phyloP scores from a whole-genome alignment of 2,329 filamentous ascomycete species.

The Talaromyces verruculosus region DNA sequence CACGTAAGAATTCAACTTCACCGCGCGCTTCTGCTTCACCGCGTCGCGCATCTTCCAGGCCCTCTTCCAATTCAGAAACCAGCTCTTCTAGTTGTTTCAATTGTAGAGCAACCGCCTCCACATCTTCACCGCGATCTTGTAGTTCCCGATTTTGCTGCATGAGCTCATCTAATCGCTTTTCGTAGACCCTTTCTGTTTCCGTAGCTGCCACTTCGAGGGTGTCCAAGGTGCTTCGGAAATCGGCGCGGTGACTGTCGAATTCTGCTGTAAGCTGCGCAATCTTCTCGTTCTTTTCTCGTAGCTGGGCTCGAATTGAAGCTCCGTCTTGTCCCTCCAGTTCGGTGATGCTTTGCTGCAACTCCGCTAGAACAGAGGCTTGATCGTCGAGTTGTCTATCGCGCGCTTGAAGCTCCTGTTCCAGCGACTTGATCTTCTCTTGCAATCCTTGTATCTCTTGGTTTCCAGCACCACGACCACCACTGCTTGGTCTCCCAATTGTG shows the following conservation, averaged over 20 bases:
- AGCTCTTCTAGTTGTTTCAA: conserved; percentile 94
- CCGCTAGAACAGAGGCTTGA: conserved; percentile 74
- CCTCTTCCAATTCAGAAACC: conserved; percentile 94
- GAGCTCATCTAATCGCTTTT: conserved; percentile 59
- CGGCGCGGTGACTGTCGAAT: conserved; percentile 90
- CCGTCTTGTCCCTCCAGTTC: conserved; percentile 80
- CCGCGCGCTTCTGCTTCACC: conserved; percentile 94
- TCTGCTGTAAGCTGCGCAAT: conserved; percentile 90
- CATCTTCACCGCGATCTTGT: conserved; percentile 80
- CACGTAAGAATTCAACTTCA: conserved; percentile 91
- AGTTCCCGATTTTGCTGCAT: conserved; percentile 80
- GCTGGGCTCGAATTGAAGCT: conserved; percentile 71
- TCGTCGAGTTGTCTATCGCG: conserved; percentile 86
- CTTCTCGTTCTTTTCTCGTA: conserved; percentile 95
- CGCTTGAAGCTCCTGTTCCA: conserved; percentile 75
- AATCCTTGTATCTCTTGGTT: conserved; percentile 41
- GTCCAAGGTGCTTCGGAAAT: conserved; percentile 96
- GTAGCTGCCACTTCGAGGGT: conserved; percentile 92
- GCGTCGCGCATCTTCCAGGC: conserved; percentile 86
- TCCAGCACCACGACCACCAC: conserved; percentile 16
- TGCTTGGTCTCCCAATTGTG: conserved; percentile 17
- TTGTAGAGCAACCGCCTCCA: conserved; percentile 85
- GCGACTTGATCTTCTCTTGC: conserved; percentile 70
- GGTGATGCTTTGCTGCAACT: conserved; percentile 87
- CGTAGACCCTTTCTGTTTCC: conserved; percentile 92